Evolutionary conservation across 176 grass and related monocot species (phyloP).

Genomic region (Hsuehochloa calcarea): DNA sequence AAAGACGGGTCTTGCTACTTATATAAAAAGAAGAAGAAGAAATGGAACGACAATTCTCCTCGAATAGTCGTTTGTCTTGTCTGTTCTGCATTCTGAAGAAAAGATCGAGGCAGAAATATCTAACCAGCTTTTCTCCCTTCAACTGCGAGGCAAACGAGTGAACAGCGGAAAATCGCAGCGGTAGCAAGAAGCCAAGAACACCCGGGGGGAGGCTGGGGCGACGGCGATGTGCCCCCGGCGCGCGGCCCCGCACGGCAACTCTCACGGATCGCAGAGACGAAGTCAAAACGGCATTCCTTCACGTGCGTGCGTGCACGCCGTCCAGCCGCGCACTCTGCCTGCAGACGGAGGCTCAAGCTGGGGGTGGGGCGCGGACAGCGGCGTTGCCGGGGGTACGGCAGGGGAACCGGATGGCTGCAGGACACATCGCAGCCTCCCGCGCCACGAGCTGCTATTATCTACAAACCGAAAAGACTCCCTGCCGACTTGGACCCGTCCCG

Average conservation of each 20-base stretch:
- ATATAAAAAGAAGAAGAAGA: neutral
- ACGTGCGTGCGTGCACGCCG: neutral
- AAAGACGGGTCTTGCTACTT: neutral
- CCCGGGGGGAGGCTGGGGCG: neutral
- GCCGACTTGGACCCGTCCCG: neutral
- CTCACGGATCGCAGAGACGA: neutral
- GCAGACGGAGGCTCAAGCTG: too few relatives aligned
- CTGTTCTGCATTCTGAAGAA: neutral
- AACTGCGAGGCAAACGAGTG: neutral
- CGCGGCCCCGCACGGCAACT: neutral
- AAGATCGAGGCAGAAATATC: neutral
- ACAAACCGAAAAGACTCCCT: neutral
- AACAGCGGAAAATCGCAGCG: neutral
- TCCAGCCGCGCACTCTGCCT: neutral
- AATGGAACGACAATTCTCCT: neutral
- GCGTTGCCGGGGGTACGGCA: too few relatives aligned
- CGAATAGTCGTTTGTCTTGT: neutral
- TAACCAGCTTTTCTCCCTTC: neutral
- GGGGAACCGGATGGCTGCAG: too few relatives aligned
- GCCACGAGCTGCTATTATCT: neutral
- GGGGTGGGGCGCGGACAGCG: too few relatives aligned
- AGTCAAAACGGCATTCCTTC: neutral
- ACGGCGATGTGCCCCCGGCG: slow-evolving; percentile 22
- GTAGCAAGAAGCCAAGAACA: neutral
- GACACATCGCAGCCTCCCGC: neutral